Percentiles rank a stretch among this genome's conserved stretches.
These are phyloP conservation scores for Musa balbisiana DNA, from an alignment of 202 grass and related monocot genomes.

Conservation along the genomic window DNA sequence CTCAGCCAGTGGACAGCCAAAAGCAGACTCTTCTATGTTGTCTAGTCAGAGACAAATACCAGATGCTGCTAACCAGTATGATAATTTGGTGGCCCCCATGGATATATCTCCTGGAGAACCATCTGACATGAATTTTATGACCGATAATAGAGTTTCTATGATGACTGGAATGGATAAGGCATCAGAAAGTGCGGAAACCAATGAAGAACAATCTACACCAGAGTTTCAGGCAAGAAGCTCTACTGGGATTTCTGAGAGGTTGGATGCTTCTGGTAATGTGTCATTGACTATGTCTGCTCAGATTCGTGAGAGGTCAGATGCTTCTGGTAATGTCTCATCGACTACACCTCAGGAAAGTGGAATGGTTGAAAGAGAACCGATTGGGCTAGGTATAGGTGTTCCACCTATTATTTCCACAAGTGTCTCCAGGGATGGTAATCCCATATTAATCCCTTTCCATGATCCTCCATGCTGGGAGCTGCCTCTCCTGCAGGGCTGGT, in stretches of 20 bases:
- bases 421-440: constrained; percentile 33
- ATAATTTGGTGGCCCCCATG: constrained; percentile 45
- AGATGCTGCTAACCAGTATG: constrained; percentile 42
- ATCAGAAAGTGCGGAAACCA: constrained; percentile 10
- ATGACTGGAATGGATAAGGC: constrained; percentile 23
- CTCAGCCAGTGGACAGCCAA: constrained; percentile 34
- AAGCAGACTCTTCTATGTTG: constrained; percentile 25
- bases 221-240: constrained; percentile 10
- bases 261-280: constrained; percentile 19
- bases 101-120: constrained; percentile 44
- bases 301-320: too few species aligned
- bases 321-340: too few species aligned
- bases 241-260: not conserved
- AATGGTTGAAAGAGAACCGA: too few species aligned
- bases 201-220: not conserved
- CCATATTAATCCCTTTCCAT: constrained; percentile 44
- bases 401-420: constrained; percentile 26
- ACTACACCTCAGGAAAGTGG: too few species aligned
- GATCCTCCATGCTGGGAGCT: constrained; percentile 74
- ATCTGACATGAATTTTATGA: too few species aligned
- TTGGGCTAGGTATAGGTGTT: constrained; percentile 14
- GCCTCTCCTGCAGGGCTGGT: constrained; percentile 86
- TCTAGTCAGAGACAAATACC: constrained; percentile 17
- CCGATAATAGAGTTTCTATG: not conserved
- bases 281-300: constrained; percentile 12